phyloP scores from a whole-genome alignment of 176 grass and related monocot species.

The Lolium perenne region DNA sequence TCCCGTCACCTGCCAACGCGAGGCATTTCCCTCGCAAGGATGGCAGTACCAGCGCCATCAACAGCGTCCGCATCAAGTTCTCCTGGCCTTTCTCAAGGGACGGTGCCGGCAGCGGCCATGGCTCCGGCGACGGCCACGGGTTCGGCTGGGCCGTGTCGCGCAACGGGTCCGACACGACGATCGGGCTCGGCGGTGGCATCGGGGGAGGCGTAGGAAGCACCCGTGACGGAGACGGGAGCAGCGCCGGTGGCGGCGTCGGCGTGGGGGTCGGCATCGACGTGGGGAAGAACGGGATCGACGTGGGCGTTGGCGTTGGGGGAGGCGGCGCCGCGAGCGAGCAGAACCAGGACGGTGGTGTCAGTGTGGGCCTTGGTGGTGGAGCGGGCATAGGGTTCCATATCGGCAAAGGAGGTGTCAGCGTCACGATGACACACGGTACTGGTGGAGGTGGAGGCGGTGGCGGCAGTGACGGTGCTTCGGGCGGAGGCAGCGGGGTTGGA shows the following conservation, averaged over 20 bases:
- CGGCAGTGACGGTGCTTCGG: slow-evolving; percentile 31
- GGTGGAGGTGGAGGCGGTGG: background rate
- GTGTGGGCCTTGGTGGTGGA: slow-evolving; percentile 47
- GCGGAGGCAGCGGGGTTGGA: slow-evolving; percentile 58
- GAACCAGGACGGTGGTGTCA: slow-evolving; percentile 29
- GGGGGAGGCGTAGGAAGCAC: slow-evolving; percentile 52
- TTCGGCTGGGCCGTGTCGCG: slow-evolving; percentile 47
- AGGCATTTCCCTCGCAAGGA: slow-evolving; percentile 29
- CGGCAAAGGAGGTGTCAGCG: slow-evolving; percentile 48
- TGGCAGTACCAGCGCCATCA: background rate
- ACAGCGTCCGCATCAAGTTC: slow-evolving; percentile 20
- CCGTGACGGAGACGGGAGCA: slow-evolving; percentile 18
- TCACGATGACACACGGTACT: slow-evolving; percentile 51
- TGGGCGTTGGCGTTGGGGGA: slow-evolving; percentile 56
- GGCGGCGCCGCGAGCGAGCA: slow-evolving; percentile 38
- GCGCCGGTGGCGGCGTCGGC: slow-evolving; percentile 58
- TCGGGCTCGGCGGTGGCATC: slow-evolving; percentile 49
- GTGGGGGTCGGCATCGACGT: slow-evolving; percentile 55
- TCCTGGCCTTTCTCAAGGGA: background rate
- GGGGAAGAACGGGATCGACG: slow-evolving; percentile 45
- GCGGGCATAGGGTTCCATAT: slow-evolving; percentile 62
- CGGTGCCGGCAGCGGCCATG: background rate
- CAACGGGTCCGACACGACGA: slow-evolving; percentile 40
- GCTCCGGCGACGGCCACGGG: slow-evolving; percentile 51
- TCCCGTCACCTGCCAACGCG: slow-evolving; percentile 9